Conservation (phyloP, 306 rosid genomes). For the Castanea crenata region DNA sequence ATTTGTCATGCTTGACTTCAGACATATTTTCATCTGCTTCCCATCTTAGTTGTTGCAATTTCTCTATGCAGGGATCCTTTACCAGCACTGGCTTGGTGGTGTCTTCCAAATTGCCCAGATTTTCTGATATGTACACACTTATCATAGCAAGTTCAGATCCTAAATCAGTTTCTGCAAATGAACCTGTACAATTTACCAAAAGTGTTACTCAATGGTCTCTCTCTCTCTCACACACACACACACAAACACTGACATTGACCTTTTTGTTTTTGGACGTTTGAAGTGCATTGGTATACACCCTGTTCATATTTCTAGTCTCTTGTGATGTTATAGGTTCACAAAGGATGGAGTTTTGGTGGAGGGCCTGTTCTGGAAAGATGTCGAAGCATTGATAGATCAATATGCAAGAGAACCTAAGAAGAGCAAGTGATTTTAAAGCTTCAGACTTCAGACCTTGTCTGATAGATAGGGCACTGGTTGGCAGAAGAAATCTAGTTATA, state of each 20-base stretch:
- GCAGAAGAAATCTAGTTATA: conserved; percentile 12
- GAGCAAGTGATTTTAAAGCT: conserved; percentile 33
- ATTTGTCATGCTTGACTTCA: not conserved
- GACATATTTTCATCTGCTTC: not conserved
- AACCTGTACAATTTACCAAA: conserved; percentile 39
- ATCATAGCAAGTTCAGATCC: conserved; percentile 53
- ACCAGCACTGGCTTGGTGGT: conserved; percentile 55
- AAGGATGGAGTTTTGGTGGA: conserved; percentile 56
- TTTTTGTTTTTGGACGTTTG: not conserved
- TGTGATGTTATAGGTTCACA: conserved; percentile 45
- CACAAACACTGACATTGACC: not conserved
- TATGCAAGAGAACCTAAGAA: conserved; percentile 52
- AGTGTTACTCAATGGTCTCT: conserved; percentile 58
- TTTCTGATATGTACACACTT: conserved; percentile 57
- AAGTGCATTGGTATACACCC: conserved; percentile 6
- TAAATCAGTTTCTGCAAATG: conserved; percentile 53
- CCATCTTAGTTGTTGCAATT: not conserved
- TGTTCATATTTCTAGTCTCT: not conserved
- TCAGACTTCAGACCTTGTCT: not conserved
- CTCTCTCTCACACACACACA: conserved; percentile 23
- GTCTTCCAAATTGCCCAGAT: conserved; percentile 60
- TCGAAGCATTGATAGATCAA: conserved; percentile 35
- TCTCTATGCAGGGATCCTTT: conserved; percentile 42
- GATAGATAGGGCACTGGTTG: conserved; percentile 6
- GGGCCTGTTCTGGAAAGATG: conserved; percentile 62